Conservation (phyloP, 371 early-diverging fungal species). For the Catenaria anguillulae region DNA sequence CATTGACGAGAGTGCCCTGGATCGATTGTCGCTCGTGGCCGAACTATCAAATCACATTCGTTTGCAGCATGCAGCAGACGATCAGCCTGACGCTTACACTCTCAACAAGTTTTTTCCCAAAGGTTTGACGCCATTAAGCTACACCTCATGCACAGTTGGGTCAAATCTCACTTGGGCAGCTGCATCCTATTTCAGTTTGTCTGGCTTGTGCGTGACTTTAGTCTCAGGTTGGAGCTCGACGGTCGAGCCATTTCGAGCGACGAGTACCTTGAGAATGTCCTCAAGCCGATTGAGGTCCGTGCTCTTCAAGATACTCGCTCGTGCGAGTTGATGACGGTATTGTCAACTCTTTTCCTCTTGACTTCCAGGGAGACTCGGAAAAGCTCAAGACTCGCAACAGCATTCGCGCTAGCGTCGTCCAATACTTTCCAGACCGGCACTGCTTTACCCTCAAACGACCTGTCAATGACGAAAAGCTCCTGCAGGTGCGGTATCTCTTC, state of each 20-base stretch:
- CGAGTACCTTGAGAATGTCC: conserved; percentile 1
- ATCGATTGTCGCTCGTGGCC: conserved; percentile 4
- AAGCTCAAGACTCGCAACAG: not conserved
- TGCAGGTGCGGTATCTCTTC: not conserved
- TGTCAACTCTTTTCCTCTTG: no score
- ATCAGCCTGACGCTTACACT: not conserved
- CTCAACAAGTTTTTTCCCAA: conserved; percentile 1
- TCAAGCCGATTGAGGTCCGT: conserved; percentile 4
- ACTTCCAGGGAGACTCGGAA: conserved; percentile 1
- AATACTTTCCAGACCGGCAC: not conserved
- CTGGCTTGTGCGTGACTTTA: conserved; percentile 6
- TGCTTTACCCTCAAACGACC: conserved; percentile 8
- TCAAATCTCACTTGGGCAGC: not conserved
- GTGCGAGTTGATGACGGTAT: no score
- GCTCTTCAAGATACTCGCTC: no score
- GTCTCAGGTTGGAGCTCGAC: conserved; percentile 1
- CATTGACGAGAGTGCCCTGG: conserved; percentile 1
- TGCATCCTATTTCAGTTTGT: not conserved
- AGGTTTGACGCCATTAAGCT: no score
- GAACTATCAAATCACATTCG: conserved; percentile 3
- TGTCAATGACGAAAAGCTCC: not conserved
- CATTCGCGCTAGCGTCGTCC: not conserved
- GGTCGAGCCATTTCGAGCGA: not conserved
- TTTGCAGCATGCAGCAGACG: not conserved
- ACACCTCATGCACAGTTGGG: not conserved